Evolutionary conservation across 1,139 yeast species (phyloP).

Genomic region (Candida tropicalis): DNA sequence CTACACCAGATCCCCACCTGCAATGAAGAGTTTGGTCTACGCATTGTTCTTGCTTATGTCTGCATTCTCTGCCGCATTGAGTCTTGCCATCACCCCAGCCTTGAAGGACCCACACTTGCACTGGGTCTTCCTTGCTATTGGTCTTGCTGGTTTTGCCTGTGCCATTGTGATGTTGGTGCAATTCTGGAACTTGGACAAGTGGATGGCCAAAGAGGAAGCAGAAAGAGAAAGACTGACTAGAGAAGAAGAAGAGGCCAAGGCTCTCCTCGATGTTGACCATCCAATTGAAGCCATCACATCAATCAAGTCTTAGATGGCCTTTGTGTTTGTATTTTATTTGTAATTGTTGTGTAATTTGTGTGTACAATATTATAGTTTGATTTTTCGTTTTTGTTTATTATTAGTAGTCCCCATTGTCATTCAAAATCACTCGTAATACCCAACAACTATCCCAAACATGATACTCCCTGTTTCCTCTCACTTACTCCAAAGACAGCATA

Average conservation of each 20-base stretch:
- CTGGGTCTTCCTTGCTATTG: constrained; percentile 57
- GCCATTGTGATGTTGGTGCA: constrained; percentile 47
- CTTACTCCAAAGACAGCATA: too few species aligned
- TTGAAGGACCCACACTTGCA: constrained; percentile 55
- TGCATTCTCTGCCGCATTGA: constrained; percentile 61
- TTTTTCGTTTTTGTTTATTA: too few species aligned
- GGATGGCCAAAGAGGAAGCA: constrained; percentile 48
- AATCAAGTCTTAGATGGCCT: too few species aligned
- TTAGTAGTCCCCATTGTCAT: too few species aligned
- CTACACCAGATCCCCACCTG: constrained; percentile 66
- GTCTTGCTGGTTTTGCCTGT: constrained; percentile 45
- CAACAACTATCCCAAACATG: too few species aligned
- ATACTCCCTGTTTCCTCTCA: too few species aligned
- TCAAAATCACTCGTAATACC: too few species aligned
- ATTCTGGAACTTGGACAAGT: constrained; percentile 55
- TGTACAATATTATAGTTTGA: too few species aligned
- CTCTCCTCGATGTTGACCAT: constrained; percentile 2
- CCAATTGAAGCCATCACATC: constrained; percentile 2
- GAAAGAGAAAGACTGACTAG: constrained; percentile 26
- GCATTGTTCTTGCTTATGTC: constrained; percentile 63
- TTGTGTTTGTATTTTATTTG: too few species aligned
- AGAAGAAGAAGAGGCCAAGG: constrained; percentile 12
- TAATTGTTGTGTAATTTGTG: too few species aligned
- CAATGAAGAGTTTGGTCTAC: constrained; percentile 69
- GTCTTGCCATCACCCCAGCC: constrained; percentile 58